Conservation (phyloP, 306 rosid species). For the Amphicarpaea edgeworthii region DNA sequence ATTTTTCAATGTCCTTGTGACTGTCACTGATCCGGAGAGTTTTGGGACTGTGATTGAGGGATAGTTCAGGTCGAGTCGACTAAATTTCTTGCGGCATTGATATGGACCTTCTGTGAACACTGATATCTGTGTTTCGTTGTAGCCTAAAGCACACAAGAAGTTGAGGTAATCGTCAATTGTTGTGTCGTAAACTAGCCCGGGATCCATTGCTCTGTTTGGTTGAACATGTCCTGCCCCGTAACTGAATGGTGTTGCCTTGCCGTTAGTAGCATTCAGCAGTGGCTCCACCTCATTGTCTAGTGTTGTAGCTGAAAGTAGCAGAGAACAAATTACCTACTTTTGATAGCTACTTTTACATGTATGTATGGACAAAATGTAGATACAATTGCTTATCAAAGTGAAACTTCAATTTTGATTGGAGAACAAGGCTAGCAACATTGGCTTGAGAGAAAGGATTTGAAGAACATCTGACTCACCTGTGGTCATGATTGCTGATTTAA, state of each 20-base stretch:
- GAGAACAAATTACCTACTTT: neutral
- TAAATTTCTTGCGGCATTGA: constrained; percentile 53
- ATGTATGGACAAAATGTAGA: too few species aligned
- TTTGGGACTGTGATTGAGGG: constrained; percentile 87
- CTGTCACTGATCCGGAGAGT: constrained; percentile 60
- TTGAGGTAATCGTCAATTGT: constrained; percentile 64
- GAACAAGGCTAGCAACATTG: too few species aligned
- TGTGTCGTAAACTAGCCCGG: constrained; percentile 86
- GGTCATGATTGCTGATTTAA: constrained; percentile 97
- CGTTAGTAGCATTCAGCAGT: constrained; percentile 63
- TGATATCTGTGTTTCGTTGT: constrained; percentile 60
- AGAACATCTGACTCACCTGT: constrained; percentile 65
- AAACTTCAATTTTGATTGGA: too few species aligned
- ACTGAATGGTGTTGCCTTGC: constrained; percentile 74
- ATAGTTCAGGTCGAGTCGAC: constrained; percentile 68
- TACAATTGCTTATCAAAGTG: too few species aligned
- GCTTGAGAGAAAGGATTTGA: neutral
- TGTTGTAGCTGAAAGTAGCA: constrained; percentile 61
- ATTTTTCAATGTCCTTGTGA: constrained; percentile 71
- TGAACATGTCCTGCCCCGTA: constrained; percentile 87
- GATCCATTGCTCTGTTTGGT: constrained; percentile 85
- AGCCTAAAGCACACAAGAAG: constrained; percentile 76
- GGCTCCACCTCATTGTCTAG: constrained; percentile 63
- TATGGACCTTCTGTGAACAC: constrained; percentile 52
- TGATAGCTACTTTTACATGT: neutral